A percentile compares a stretch with the other conserved stretches of the same genome.
These are phyloP conservation scores for Litchi chinensis DNA, from an alignment of 345 rosid genomes.

Conservation along the genomic window DNA sequence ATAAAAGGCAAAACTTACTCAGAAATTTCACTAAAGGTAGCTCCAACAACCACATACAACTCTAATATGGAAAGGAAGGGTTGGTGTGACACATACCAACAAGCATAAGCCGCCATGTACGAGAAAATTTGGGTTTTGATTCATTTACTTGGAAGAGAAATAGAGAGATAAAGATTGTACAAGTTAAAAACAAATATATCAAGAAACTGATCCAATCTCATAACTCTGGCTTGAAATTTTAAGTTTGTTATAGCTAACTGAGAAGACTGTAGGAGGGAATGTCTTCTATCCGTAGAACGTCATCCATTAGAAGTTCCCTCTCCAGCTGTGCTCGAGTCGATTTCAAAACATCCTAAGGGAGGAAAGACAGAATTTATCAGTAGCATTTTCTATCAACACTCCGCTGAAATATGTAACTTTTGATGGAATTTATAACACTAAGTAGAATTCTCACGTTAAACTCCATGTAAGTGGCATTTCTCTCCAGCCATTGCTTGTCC, in stretches of 20 bases:
- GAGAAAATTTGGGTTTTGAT: not conserved
- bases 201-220: not conserved
- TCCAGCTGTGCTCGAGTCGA: slow-evolving; percentile 75
- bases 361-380: slow-evolving; percentile 6
- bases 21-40: not conserved
- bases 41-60: slow-evolving; percentile 1
- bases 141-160: slow-evolving; percentile 12
- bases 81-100: slow-evolving; percentile 3
- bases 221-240: not conserved
- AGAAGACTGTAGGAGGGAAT: slow-evolving; percentile 91
- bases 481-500: slow-evolving; percentile 96
- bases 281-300: slow-evolving; percentile 75
- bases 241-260: slow-evolving; percentile 28
- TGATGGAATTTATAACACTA: not conserved
- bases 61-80: not conserved
- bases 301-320: slow-evolving; percentile 85
- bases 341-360: slow-evolving; percentile 68
- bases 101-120: not conserved
- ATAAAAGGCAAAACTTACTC: not conserved
- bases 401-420: too few relatives aligned
- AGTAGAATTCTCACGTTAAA: slow-evolving; percentile 67
- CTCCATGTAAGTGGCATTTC: slow-evolving; percentile 91
- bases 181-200: slow-evolving; percentile 6
- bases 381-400: not conserved
- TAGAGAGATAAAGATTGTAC: slow-evolving; percentile 9